Evolutionary conservation across 495 filamentous ascomycete species (phyloP).

Genomic region (Thermochaetoides thermophila): DNA sequence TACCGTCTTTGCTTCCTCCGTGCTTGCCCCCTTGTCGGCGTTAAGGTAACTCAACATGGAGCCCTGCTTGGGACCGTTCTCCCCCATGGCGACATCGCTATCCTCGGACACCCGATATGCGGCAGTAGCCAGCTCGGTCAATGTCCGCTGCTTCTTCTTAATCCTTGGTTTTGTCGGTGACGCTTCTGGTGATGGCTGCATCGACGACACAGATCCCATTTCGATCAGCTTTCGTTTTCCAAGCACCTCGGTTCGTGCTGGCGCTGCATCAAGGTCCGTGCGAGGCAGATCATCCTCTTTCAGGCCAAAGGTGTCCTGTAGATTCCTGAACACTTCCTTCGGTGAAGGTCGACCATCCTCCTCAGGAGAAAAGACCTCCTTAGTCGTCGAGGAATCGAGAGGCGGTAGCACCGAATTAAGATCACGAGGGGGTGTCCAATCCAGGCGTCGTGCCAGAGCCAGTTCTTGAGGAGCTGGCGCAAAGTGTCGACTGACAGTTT

Average conservation of each 20-base stretch:
- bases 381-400: slow-evolving; percentile 15
- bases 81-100: slow-evolving; percentile 2
- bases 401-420: slow-evolving; percentile 5
- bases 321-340: slow-evolving; percentile 19
- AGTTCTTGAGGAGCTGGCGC: slow-evolving; percentile 16
- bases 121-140: slow-evolving; percentile 72
- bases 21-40: slow-evolving; percentile 13
- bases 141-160: slow-evolving; percentile 64
- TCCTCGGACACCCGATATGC: slow-evolving; percentile 41
- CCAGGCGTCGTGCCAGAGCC: slow-evolving; percentile 33
- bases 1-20: slow-evolving; percentile 18
- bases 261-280: background rate
- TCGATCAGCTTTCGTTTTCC: slow-evolving; percentile 39
- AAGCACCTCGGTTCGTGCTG: slow-evolving; percentile 13
- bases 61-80: slow-evolving; percentile 9
- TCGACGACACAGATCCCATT: slow-evolving; percentile 19
- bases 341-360: background rate
- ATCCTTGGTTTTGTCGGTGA: slow-evolving; percentile 38
- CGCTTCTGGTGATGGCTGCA: slow-evolving; percentile 9
- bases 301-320: slow-evolving; percentile 20
- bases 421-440: slow-evolving; percentile 45
- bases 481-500: slow-evolving; percentile 26
- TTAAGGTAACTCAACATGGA: slow-evolving; percentile 23
- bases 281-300: slow-evolving; percentile 5
- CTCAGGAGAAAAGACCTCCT: slow-evolving; percentile 15